These are phyloP conservation scores for Aureobasidium leucospermi DNA, from an alignment of 2,329 filamentous ascomycete genomes.

Conservation along the genomic window DNA sequence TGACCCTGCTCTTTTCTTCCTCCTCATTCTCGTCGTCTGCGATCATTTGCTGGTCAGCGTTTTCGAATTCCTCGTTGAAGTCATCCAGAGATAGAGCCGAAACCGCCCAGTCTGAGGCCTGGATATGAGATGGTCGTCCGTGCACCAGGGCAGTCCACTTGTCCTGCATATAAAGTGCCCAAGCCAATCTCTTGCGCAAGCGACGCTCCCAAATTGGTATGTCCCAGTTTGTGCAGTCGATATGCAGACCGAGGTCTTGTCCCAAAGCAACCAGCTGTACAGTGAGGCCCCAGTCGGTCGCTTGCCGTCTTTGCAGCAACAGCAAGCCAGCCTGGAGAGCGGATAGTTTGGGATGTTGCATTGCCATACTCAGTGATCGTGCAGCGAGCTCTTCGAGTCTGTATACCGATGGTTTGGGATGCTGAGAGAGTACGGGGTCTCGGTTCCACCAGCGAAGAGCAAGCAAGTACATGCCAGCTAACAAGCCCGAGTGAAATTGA, in stretches of 20 bases:
- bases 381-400: conserved; percentile 68
- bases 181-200: conserved; percentile 75
- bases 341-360: conserved; percentile 74
- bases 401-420: conserved; percentile 63
- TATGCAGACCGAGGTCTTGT: conserved; percentile 81
- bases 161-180: conserved; percentile 92
- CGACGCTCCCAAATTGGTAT: conserved; percentile 84
- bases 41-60: conserved; percentile 20
- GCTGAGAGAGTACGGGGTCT: conserved; percentile 56
- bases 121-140: conserved; percentile 73
- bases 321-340: conserved; percentile 71
- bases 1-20: conserved; percentile 57
- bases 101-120: conserved; percentile 69
- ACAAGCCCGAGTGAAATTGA: conserved; percentile 66
- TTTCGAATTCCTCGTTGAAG: conserved; percentile 65
- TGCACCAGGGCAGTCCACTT: conserved; percentile 85
- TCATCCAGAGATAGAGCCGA: conserved; percentile 56
- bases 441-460: conserved; percentile 85
- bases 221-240: conserved; percentile 81
- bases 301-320: conserved; percentile 66
- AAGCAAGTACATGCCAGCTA: conserved; percentile 76
- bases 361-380: conserved; percentile 64
- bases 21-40: conserved; percentile 35
- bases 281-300: conserved; percentile 76
- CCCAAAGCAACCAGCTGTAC: conserved; percentile 80